These are phyloP conservation scores for Candida sakaeoensis DNA, from an alignment of 805 yeast species.

Conservation along the genomic window DNA sequence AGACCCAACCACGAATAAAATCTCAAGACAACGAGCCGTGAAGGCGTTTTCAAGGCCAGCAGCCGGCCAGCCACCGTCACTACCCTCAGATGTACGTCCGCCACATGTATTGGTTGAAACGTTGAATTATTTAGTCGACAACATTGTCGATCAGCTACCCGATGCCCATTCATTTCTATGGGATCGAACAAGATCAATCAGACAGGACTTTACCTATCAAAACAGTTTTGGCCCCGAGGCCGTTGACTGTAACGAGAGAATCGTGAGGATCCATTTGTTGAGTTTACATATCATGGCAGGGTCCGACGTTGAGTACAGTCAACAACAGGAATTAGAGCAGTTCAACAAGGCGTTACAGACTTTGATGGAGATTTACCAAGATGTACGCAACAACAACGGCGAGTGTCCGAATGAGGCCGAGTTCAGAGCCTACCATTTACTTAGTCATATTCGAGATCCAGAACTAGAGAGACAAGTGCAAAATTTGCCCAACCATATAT, in stretches of 20 bases:
- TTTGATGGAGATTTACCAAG: constrained; percentile 79
- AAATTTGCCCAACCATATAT: constrained; percentile 55
- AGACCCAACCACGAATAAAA: constrained; percentile 50
- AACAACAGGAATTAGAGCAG: constrained; percentile 95
- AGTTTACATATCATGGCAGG: constrained; percentile 86
- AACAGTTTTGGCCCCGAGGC: constrained; percentile 93
- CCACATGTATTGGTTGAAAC: constrained; percentile 70
- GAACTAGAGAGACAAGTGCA: constrained; percentile 79
- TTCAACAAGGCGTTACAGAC: constrained; percentile 89
- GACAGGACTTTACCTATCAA: constrained; percentile 96
- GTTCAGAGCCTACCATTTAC: constrained; percentile 80
- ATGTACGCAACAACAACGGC: constrained; percentile 67
- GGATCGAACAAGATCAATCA: constrained; percentile 94
- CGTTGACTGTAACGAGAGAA: constrained; percentile 84
- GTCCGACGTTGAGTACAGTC: constrained; percentile 65
- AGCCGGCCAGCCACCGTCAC: constrained; percentile 96
- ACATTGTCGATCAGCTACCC: constrained; percentile 64
- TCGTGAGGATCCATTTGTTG: constrained; percentile 82
- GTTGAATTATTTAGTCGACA: constrained; percentile 65
- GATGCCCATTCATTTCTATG: constrained; percentile 87
- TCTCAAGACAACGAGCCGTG: constrained; percentile 61
- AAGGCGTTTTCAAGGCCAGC: constrained; percentile 96
- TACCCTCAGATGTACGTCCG: constrained; percentile 96
- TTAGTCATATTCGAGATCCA: constrained; percentile 78
- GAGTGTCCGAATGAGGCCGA: constrained; percentile 83